Base-by-base conservation (phyloP, 2,329 filamentous ascomycete species). In the Hymenoscyphus linearis region DNA sequence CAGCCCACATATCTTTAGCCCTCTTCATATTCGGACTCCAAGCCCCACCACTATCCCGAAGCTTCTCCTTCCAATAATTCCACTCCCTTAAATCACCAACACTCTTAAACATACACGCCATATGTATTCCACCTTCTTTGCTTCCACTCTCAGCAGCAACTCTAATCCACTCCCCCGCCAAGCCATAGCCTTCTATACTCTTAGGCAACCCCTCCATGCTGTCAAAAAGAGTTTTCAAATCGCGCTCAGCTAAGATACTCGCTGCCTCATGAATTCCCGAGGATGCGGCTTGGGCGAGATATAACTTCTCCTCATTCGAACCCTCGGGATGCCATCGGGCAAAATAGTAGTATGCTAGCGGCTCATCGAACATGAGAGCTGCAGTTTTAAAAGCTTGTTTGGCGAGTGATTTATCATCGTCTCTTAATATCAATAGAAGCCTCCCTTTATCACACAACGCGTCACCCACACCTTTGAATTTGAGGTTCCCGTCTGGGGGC, bases 151-250 rank as follows among this genome's bases (percentile, higher is more conserved):
- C 55, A 40, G 71, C 71, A 35, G 69, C 69, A 27, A 69, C 62
- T 16, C 68, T 40, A 40, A 68, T 68, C 70, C 70, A 73, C 55
- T 73, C 71, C 52, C 57, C 66, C 6, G 71, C 69, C 64, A 70
- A 66, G 1, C 67, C 69, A 62, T 67, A 71, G 40, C 66, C 67
- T 2, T 57, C 58, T 7, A 69, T 25, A 2, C 60, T 56, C 10
- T 37, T 65, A 6, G 55, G 53, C 26, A 57, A 60, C 9, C 55
- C 56, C 10, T 53, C 47, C 4, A n/a, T n/a, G n/a, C 50, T 52
- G 13, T 62, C 53, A 10, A 58, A 47, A 6, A 67, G 55, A 31
- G 67, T 67, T 3, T 59, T 47, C 10, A 71, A 50, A 52, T 72
- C 68, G 4, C 71, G 35, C 12, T 55, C 61, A n/a, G 70, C 71